Conservation (phyloP, 352 stramenopile species). For the Pythium insidiosum region DNA sequence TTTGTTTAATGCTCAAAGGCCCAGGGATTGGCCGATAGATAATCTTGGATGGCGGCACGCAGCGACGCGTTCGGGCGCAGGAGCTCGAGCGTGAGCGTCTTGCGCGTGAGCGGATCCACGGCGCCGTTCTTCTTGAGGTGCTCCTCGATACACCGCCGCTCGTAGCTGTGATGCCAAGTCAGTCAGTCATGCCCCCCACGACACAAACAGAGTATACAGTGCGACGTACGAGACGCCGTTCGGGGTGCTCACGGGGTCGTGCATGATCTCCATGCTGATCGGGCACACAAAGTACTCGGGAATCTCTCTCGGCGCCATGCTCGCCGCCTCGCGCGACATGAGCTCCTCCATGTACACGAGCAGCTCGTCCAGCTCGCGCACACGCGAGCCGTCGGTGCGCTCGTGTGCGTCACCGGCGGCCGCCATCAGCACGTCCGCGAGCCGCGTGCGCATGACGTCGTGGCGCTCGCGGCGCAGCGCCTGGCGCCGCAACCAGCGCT, state of each 20-base stretch:
- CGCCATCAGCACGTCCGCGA: slow-evolving; percentile 18
- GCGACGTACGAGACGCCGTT: slow-evolving; percentile 67
- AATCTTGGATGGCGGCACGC: slow-evolving; percentile 64
- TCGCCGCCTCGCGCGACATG: slow-evolving; percentile 27
- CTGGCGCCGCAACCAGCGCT: slow-evolving; percentile 48
- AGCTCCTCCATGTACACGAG: slow-evolving; percentile 62
- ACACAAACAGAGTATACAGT: background rate
- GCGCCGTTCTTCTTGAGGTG: slow-evolving; percentile 58
- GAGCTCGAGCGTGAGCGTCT: slow-evolving; percentile 57
- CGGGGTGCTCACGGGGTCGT: slow-evolving; percentile 64
- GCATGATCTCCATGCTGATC: slow-evolving; percentile 82
- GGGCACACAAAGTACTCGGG: slow-evolving; percentile 78
- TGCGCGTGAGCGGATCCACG: slow-evolving; percentile 63
- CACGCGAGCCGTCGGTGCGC: slow-evolving; percentile 7
- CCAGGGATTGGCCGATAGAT: slow-evolving; percentile 66
- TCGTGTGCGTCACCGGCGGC: slow-evolving; percentile 1
- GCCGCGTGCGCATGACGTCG: slow-evolving; percentile 26
- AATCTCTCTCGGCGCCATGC: slow-evolving; percentile 42
- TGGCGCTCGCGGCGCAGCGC: slow-evolving; percentile 28
- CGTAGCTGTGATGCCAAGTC: slow-evolving; percentile 35
- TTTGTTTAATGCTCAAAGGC: slow-evolving; percentile 62
- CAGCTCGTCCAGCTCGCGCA: slow-evolving; percentile 23
- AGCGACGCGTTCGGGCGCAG: slow-evolving; percentile 63
- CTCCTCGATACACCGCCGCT: slow-evolving; percentile 57
- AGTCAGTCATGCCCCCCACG: slow-evolving; percentile 3